Percentiles rank a stretch among this genome's conserved stretches.
Conservation (phyloP, 305 asterid species). For the Withania somnifera region DNA sequence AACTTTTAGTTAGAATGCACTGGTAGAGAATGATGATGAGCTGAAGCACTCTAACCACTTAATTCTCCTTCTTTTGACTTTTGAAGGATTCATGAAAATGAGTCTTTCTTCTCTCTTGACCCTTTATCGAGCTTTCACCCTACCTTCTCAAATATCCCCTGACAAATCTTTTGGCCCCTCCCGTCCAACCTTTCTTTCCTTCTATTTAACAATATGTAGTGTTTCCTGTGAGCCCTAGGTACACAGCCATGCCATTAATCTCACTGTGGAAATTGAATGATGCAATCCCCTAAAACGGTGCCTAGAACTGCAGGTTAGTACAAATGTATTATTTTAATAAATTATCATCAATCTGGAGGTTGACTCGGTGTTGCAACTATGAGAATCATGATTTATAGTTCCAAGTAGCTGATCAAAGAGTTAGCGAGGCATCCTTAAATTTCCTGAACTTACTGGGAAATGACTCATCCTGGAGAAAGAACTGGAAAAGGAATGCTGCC, state of each 20-base stretch:
- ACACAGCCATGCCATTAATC: neutral
- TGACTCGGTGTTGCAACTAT: neutral
- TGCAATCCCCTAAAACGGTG: neutral
- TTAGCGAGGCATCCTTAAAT: neutral
- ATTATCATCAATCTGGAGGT: neutral
- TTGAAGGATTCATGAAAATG: neutral
- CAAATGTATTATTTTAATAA: neutral
- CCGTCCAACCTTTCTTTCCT: neutral
- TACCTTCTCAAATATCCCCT: neutral
- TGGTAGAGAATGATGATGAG: neutral
- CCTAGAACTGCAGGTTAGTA: neutral
- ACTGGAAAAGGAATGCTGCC: conserved; percentile 81
- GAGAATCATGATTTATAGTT: neutral
- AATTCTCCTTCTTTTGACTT: neutral
- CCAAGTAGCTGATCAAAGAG: neutral
- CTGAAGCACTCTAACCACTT: neutral
- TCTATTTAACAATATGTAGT: neutral
- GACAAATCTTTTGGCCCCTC: neutral
- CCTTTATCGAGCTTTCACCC: neutral
- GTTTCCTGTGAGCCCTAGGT: neutral
- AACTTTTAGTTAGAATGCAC: neutral
- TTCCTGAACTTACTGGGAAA: conserved; percentile 68
- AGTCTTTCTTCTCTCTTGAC: neutral
- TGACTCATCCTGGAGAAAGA: conserved; percentile 71
- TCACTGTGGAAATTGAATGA: neutral